A percentile compares a stretch with the other conserved stretches of the same genome.
These are phyloP conservation scores for Limtongia smithiae DNA, from an alignment of 805 yeast species.

Conservation along the genomic window DNA sequence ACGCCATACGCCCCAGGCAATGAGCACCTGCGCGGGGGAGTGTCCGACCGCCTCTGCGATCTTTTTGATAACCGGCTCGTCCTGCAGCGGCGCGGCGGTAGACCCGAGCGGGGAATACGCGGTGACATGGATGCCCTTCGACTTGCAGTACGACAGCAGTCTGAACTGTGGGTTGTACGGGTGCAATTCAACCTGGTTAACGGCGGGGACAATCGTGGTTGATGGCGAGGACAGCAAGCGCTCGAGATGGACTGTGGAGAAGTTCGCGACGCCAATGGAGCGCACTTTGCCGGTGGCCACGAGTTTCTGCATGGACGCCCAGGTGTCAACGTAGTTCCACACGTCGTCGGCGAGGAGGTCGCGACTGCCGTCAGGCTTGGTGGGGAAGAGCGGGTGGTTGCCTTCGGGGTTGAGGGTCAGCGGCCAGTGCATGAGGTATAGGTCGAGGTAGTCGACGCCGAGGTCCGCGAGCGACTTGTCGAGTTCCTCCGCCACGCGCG, in stretches of 20 bases:
- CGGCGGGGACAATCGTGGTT: slow-evolving; percentile 57
- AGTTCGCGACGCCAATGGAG: slow-evolving; percentile 76
- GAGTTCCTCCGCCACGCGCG: slow-evolving; percentile 50
- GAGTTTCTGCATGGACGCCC: slow-evolving; percentile 60
- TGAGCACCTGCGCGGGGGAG: slow-evolving; percentile 50
- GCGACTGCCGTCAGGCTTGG: slow-evolving; percentile 22
- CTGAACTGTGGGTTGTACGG: slow-evolving; percentile 64
- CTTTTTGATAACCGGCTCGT: slow-evolving; percentile 42
- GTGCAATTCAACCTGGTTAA: slow-evolving; percentile 73
- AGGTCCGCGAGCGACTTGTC: slow-evolving; percentile 57
- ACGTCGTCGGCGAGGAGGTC: slow-evolving; percentile 38
- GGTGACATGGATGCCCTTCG: slow-evolving; percentile 55
- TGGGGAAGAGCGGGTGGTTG: slow-evolving; percentile 41
- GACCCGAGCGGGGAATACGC: slow-evolving; percentile 78
- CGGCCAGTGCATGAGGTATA: slow-evolving; percentile 84
- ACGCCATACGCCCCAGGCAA: slow-evolving; percentile 46
- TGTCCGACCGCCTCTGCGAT: slow-evolving; percentile 56
- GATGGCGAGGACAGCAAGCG: slow-evolving; percentile 34
- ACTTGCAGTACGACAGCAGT: slow-evolving; percentile 50
- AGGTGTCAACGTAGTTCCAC: slow-evolving; percentile 50
- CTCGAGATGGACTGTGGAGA: slow-evolving; percentile 40
- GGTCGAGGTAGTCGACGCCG: slow-evolving; percentile 71
- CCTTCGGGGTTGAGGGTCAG: slow-evolving; percentile 43
- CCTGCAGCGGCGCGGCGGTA: slow-evolving; percentile 42
- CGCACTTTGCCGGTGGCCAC: slow-evolving; percentile 43